Evolutionary conservation across 208 protist genomes (phyloP).

Genomic region (Trypanosoma lewisi): DNA sequence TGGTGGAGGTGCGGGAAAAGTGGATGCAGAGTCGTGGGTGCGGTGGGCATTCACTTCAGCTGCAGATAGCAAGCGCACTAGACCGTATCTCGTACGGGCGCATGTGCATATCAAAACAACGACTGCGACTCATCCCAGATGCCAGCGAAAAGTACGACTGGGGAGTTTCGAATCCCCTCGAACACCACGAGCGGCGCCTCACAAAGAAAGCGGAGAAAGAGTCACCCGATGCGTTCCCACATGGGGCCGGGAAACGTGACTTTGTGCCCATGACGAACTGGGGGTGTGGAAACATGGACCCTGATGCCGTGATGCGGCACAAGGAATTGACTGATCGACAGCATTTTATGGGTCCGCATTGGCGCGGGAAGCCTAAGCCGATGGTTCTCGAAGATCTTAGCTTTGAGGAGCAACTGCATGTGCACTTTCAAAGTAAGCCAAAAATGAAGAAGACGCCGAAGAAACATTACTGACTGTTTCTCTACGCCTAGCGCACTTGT

Average conservation of each 20-base stretch:
- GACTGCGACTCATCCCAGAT: constrained; percentile 74
- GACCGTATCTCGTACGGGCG: constrained; percentile 84
- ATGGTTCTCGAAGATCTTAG: constrained; percentile 85
- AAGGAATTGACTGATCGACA: constrained; percentile 86
- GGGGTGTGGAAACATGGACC: constrained; percentile 88
- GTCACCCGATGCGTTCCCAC: constrained; percentile 77
- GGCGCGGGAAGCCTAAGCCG: constrained; percentile 77
- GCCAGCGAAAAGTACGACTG: constrained; percentile 85
- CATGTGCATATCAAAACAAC: constrained; percentile 81
- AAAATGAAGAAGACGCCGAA: constrained; percentile 90
- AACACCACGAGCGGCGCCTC: constrained; percentile 69
- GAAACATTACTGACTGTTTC: constrained; percentile 68
- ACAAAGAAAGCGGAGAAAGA: constrained; percentile 55
- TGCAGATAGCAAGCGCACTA: constrained; percentile 79
- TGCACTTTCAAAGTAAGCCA: constrained; percentile 83
- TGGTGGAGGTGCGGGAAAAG: constrained; percentile 74
- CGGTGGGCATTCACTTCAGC: constrained; percentile 78
- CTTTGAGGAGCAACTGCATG: constrained; percentile 88
- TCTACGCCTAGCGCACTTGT: neutral
- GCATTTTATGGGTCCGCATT: constrained; percentile 87
- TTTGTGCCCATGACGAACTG: constrained; percentile 93
- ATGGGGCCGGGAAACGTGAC: constrained; percentile 72
- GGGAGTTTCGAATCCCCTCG: constrained; percentile 79
- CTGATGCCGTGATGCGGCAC: constrained; percentile 78
- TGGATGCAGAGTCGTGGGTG: constrained; percentile 78